Base-by-base conservation (phyloP, 257 asterid genomes). In the Dorcoceras hygrometricum region DNA sequence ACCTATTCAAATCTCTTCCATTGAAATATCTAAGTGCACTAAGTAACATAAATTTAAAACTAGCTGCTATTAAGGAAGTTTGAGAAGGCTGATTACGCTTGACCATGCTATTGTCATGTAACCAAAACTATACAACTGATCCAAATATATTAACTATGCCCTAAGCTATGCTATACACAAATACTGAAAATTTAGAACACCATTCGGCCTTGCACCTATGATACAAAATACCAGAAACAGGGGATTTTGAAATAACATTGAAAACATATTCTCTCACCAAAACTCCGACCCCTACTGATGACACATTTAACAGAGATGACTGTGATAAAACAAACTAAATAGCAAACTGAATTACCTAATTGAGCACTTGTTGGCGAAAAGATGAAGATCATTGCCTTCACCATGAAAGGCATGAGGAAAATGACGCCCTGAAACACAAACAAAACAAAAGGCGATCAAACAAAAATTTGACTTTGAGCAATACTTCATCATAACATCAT, bases 261-360 rank as follows among this genome's bases (percentile, higher is more conserved):
- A 59, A 26, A 61, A 68, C 23, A 50, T 58, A 62, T 50, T 57
- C 50, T 54, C 62, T 29, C 24, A 28, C 19, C 61, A 60, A 54
- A 46, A 60, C 62, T 48, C 67, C 48, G 71, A 64, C 71, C 29
- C 23, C n/a, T 4, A 18, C 32, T 14, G 2, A 60, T 22, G n/a
- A 72, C 62, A 65, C n/a, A 55, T 69, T 51, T 46, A 72, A 56
- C 14, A 58, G 23, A 60, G 20, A 72, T 31, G 62, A 20, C 50
- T 22, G 53, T 2, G 24, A 16, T 8, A 25, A 54, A 68, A 68
- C 24, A 48, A 65, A 59, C 28, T 10, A 22, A 36, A 53, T 12
- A 3, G 19, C 23, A 69, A 61, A 59, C 54, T 53, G 54, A 62
- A 25, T 66, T 83, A 87, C 96, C 98, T 85, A 34, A 73, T 64